Percentiles rank a stretch among this genome's conserved stretches.
These are phyloP conservation scores for Astrothelium macrocarpum DNA, from an alignment of 495 filamentous ascomycete species.

Conservation along the genomic window DNA sequence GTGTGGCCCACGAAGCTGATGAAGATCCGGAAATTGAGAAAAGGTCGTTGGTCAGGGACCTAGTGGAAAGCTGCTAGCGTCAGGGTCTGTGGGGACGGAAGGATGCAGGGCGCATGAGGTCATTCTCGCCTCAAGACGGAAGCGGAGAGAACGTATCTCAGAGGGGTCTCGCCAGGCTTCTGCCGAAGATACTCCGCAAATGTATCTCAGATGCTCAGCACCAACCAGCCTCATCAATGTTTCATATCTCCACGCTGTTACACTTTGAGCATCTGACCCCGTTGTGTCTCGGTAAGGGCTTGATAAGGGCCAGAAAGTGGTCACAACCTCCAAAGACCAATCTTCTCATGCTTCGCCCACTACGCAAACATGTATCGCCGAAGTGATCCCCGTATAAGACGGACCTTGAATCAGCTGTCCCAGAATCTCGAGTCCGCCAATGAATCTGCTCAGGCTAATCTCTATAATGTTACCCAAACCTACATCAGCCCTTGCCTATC, in stretches of 20 bases:
- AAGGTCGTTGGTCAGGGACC: background rate
- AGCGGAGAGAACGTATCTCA: background rate
- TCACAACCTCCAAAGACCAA: background rate
- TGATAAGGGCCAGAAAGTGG: background rate
- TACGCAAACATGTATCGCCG: conserved; percentile 44
- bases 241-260: background rate
- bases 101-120: background rate
- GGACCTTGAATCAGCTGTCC: conserved; percentile 85
- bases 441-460: conserved; percentile 75
- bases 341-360: background rate
- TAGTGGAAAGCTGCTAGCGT: background rate
- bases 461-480: conserved; percentile 77
- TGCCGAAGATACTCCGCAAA: background rate
- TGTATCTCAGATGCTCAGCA: background rate
- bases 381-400: conserved; percentile 85
- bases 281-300: too few relatives aligned
- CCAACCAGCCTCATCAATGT: conserved; percentile 1
- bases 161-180: background rate
- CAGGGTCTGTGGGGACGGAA: background rate
- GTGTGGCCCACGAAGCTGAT: background rate
- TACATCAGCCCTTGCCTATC: conserved; percentile 77
- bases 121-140: background rate
- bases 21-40: background rate
- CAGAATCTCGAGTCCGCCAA: conserved; percentile 88
- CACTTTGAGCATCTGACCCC: too few relatives aligned